Conservation (phyloP, 2,329 filamentous ascomycete species). For the Ceratocystis lukuohia region DNA sequence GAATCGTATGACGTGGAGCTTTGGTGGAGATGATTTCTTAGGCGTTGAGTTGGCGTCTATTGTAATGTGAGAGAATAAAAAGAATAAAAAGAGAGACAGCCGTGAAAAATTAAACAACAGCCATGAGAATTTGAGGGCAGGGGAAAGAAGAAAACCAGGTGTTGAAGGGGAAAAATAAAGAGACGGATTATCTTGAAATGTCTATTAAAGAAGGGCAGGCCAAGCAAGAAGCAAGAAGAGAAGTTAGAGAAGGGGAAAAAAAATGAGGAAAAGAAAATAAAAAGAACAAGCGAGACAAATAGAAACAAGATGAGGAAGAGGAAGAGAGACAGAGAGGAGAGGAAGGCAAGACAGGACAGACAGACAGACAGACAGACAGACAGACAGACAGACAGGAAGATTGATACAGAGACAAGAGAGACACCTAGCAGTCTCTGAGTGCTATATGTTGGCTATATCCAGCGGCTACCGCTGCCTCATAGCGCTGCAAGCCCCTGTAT, state of each 20-base stretch:
- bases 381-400: no score
- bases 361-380: neutral
- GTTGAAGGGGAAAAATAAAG: constrained; percentile 1
- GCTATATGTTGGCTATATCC: no score
- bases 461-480: no score
- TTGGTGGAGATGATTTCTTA: constrained; percentile 5
- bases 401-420: no score
- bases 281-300: constrained; percentile 14
- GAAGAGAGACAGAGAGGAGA: neutral
- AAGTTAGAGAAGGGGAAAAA: neutral
- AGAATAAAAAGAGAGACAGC: neutral
- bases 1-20: constrained; percentile 18
- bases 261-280: neutral
- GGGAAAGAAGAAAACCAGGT: neutral
- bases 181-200: constrained; percentile 1
- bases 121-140: constrained; percentile 1
- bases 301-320: neutral
- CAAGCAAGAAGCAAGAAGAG: constrained; percentile 6
- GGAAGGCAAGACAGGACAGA: constrained; percentile 4
- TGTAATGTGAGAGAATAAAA: neutral
- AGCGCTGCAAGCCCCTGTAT: no score
- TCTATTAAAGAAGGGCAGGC: constrained; percentile 8
- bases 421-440: no score
- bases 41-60: constrained; percentile 1
- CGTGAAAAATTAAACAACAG: neutral